Conservation (phyloP, 495 filamentous ascomycete species). For the Neurospora sp. region DNA sequence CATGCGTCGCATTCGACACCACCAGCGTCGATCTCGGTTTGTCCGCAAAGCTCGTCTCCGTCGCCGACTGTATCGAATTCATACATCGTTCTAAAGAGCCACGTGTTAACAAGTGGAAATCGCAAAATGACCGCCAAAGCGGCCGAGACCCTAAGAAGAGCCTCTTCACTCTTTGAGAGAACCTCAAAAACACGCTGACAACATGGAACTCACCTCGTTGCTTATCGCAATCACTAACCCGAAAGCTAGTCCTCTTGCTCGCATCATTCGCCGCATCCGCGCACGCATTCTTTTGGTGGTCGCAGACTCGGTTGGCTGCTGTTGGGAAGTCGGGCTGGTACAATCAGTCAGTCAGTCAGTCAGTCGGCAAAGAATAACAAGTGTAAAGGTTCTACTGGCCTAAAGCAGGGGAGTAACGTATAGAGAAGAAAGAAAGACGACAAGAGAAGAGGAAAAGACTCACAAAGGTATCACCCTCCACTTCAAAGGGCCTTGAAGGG, state of each 20-base stretch:
- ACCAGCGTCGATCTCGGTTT: neutral
- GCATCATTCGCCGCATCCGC: slow-evolving; percentile 21
- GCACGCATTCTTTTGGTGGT: slow-evolving; percentile 33
- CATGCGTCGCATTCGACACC: neutral
- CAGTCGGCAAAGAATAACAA: no score
- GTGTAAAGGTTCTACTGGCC: no score
- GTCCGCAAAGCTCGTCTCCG: slow-evolving; percentile 12
- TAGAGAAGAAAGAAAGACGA: no score
- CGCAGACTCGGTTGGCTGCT: slow-evolving; percentile 29
- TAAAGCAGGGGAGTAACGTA: no score
- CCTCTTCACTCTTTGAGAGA: neutral
- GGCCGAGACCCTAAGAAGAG: neutral
- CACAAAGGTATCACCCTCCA: slow-evolving; percentile 39
- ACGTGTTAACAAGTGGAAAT: neutral
- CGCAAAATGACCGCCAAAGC: neutral
- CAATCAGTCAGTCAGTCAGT: no score
- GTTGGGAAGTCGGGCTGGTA: slow-evolving; percentile 21
- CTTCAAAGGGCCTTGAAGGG: slow-evolving; percentile 31
- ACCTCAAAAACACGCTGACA: neutral
- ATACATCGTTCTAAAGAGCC: slow-evolving; percentile 22
- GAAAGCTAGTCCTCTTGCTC: slow-evolving; percentile 13
- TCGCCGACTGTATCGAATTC: slow-evolving; percentile 10
- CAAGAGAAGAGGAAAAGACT: slow-evolving; percentile 11
- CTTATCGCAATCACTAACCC: slow-evolving; percentile 26
- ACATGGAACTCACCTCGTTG: slow-evolving; percentile 24